A percentile compares a stretch with the other conserved stretches of the same genome.
These are phyloP conservation scores for Mortierella sp. DNA, from an alignment of 371 early-diverging fungal species.

Conservation along the genomic window DNA sequence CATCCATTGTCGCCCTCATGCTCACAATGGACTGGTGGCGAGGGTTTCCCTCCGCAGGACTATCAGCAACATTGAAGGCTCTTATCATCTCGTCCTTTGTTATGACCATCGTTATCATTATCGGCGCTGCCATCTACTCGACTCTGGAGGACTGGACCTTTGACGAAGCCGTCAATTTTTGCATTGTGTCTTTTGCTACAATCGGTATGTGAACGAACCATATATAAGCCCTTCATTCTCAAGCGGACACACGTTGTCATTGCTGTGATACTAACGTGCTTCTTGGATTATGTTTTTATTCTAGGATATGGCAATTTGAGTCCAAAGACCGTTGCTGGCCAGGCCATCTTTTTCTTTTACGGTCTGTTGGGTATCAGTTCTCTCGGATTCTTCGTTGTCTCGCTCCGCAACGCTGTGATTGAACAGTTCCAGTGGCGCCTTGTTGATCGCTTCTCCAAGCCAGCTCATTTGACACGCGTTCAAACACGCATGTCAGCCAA, in stretches of 20 bases:
- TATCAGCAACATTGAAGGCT: slow-evolving; percentile 48
- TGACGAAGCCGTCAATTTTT: slow-evolving; percentile 53
- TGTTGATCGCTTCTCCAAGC: slow-evolving; percentile 40
- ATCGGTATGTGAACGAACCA: slow-evolving; percentile 35
- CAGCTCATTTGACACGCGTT: slow-evolving; percentile 41
- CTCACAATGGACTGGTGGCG: slow-evolving; percentile 52
- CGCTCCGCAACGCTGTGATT: slow-evolving; percentile 49
- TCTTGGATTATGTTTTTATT: neutral
- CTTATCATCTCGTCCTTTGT: slow-evolving; percentile 54
- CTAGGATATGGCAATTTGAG: slow-evolving; percentile 50
- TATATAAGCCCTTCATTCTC: neutral
- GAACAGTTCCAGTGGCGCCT: slow-evolving; percentile 54
- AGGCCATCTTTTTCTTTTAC: slow-evolving; percentile 44
- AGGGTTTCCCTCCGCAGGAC: slow-evolving; percentile 52
- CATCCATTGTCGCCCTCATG: slow-evolving; percentile 45
- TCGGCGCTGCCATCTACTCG: slow-evolving; percentile 41
- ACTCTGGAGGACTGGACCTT: slow-evolving; percentile 45
- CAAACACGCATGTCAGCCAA: slow-evolving; percentile 53
- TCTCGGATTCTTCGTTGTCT: slow-evolving; percentile 51
- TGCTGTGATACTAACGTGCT: neutral
- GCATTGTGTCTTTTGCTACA: slow-evolving; percentile 54
- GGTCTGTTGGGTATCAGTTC: slow-evolving; percentile 43
- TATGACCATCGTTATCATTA: slow-evolving; percentile 50
- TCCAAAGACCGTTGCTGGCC: slow-evolving; percentile 32
- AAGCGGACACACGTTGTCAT: neutral